Conservation (phyloP, 306 rosid genomes). For the Quercus variabilis region DNA sequence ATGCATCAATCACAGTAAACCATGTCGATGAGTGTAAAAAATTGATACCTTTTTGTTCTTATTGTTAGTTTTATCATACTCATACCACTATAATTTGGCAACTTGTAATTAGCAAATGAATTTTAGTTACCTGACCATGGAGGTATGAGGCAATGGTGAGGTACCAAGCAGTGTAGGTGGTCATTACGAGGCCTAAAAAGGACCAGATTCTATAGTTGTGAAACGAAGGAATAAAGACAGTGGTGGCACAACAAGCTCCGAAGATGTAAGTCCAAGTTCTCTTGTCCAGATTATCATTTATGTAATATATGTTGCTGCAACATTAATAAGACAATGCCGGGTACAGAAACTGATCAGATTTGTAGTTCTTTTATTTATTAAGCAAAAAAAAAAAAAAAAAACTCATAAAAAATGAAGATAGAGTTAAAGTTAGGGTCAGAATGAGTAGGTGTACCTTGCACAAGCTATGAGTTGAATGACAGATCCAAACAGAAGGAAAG, state of each 20-base stretch:
- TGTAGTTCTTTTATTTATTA: neutral
- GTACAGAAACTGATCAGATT: neutral
- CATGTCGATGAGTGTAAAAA: too few species aligned
- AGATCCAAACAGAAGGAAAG: conserved; percentile 99
- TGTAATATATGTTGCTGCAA: conserved; percentile 92
- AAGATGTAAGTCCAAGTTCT: conserved; percentile 98
- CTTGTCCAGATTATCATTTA: conserved; percentile 95
- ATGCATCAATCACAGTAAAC: too few species aligned
- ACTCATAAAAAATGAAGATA: conserved; percentile 12
- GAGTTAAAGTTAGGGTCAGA: conserved; percentile 28
- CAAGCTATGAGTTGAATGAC: conserved; percentile 98
- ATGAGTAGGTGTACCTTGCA: conserved; percentile 65
- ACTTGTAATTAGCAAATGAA: neutral
- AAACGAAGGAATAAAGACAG: conserved; percentile 95
- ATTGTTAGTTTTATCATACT: too few species aligned
- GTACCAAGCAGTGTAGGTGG: conserved; percentile 99
- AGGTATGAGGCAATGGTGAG: conserved; percentile 79
- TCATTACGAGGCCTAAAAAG: conserved; percentile 89
- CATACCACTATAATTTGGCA: neutral
- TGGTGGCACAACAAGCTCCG: conserved; percentile 99
- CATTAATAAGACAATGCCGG: neutral
- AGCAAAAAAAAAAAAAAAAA: neutral
- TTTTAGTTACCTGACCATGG: conserved; percentile 75
- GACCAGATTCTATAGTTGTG: conserved; percentile 99
- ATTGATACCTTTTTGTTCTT: too few species aligned